Conservation (phyloP, 2,329 filamentous ascomycete genomes). For the Xylariaceae sp. region DNA sequence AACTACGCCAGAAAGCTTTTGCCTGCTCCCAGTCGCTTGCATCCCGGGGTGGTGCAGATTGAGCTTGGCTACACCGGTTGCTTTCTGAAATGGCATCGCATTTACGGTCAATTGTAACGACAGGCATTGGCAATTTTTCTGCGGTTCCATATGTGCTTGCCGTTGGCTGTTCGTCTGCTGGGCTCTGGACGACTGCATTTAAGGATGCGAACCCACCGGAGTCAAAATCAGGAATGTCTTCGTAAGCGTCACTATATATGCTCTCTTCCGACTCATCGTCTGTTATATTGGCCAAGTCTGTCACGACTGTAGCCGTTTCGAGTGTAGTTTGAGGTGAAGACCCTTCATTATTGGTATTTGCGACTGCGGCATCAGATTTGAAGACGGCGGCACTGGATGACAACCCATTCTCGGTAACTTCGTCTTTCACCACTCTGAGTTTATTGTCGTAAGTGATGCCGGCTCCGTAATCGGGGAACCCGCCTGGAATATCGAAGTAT, state of each 20-base stretch:
- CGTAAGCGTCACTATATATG: slow-evolving; percentile 73
- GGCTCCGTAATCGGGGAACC: slow-evolving; percentile 47
- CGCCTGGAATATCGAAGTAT: slow-evolving; percentile 54
- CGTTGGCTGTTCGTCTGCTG: slow-evolving; percentile 46
- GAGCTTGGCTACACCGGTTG: slow-evolving; percentile 3
- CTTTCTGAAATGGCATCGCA: slow-evolving; percentile 11
- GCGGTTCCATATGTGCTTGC: slow-evolving; percentile 19
- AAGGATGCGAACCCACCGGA: slow-evolving; percentile 67
- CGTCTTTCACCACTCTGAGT: slow-evolving; percentile 1
- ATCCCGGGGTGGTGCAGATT: slow-evolving; percentile 8
- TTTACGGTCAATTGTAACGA: slow-evolving; percentile 13
- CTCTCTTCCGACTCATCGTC: slow-evolving; percentile 41
- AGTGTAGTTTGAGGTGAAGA: slow-evolving; percentile 31
- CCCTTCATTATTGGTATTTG: slow-evolving; percentile 17
- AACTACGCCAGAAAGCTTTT: slow-evolving; percentile 65
- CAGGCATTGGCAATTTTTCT: slow-evolving; percentile 2
- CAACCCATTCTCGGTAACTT: not conserved
- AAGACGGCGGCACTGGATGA: slow-evolving; percentile 19
- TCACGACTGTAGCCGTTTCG: slow-evolving; percentile 29
- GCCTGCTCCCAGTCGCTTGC: slow-evolving; percentile 62
- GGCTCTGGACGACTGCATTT: slow-evolving; percentile 65
- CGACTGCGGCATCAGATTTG: slow-evolving; percentile 25
- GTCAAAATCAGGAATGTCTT: slow-evolving; percentile 63
- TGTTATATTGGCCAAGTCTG: slow-evolving; percentile 36
- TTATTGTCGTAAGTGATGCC: slow-evolving; percentile 6